These are phyloP conservation scores for Xerocomus spinulosus DNA, from an alignment of 768 basidiomycete species.

Conservation along the genomic window DNA sequence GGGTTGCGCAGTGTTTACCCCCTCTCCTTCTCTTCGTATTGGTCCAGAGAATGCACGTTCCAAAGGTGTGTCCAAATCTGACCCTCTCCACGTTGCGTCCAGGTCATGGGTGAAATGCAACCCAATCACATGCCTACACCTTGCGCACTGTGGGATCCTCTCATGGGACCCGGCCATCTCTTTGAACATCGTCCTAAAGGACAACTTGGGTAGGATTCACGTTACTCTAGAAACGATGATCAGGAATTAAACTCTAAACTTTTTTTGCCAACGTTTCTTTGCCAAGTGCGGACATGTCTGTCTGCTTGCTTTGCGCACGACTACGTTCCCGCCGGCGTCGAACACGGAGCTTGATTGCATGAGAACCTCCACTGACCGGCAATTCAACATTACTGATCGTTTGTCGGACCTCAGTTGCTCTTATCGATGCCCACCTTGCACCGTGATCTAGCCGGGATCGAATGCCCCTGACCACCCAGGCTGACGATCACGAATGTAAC, in stretches of 20 bases:
- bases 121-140: no score
- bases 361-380: no score
- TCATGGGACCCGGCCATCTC: no score
- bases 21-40: neutral
- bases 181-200: no score
- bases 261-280: neutral
- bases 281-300: constrained; percentile 7
- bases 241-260: constrained; percentile 9
- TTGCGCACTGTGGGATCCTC: no score
- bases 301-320: constrained; percentile 6
- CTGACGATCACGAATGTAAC: neutral
- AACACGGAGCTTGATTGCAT: neutral
- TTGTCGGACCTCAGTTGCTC: neutral
- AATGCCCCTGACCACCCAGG: neutral
- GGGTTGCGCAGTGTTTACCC: constrained; percentile 1
- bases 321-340: neutral
- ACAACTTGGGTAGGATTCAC: no score
- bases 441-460: neutral
- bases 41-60: constrained; percentile 1
- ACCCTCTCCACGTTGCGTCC: no score
- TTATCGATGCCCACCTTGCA: neutral
- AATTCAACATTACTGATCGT: no score
- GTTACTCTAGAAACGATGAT: constrained; percentile 7
- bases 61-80: neutral
- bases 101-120: no score